These are phyloP conservation scores for Aciculosporium take DNA, from an alignment of 2,329 filamentous ascomycete species.

Conservation along the genomic window DNA sequence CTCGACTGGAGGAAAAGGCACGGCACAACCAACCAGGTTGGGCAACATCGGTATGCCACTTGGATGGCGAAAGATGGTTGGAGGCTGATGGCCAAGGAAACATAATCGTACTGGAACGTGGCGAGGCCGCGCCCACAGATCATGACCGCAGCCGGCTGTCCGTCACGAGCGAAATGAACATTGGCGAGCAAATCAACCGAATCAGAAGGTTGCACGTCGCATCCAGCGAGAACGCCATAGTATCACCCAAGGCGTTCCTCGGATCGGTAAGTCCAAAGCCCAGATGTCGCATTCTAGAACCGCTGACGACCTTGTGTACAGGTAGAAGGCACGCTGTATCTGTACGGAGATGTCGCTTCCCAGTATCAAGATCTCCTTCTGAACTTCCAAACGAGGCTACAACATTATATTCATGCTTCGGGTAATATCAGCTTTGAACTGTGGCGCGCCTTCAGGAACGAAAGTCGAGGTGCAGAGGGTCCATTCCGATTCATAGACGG, in stretches of 20 bases:
- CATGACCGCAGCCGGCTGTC: conserved; percentile 60
- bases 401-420: conserved; percentile 48
- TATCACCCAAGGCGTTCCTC: conserved; percentile 73
- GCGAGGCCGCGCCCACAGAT: conserved; percentile 55
- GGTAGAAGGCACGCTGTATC: conserved; percentile 83
- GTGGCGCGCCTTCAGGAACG: conserved; percentile 72
- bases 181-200: conserved; percentile 88
- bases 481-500: conserved; percentile 86
- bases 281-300: background rate
- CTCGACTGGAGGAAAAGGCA: conserved; percentile 57
- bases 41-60: conserved; percentile 61
- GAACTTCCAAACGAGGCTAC: conserved; percentile 60
- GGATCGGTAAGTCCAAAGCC: conserved; percentile 54
- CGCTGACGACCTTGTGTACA: conserved; percentile 21
- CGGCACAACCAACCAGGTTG: conserved; percentile 72
- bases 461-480: conserved; percentile 56
- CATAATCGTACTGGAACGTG: conserved; percentile 62
- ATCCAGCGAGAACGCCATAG: conserved; percentile 46
- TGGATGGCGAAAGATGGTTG: conserved; percentile 63
- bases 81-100: conserved; percentile 83
- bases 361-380: conserved; percentile 67
- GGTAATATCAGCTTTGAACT: conserved; percentile 63
- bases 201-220: conserved; percentile 63
- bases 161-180: conserved; percentile 63
- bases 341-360: conserved; percentile 67